These are phyloP conservation scores for Aegilops bicornis DNA, from an alignment of 176 grass and related monocot species.

Conservation along the genomic window DNA sequence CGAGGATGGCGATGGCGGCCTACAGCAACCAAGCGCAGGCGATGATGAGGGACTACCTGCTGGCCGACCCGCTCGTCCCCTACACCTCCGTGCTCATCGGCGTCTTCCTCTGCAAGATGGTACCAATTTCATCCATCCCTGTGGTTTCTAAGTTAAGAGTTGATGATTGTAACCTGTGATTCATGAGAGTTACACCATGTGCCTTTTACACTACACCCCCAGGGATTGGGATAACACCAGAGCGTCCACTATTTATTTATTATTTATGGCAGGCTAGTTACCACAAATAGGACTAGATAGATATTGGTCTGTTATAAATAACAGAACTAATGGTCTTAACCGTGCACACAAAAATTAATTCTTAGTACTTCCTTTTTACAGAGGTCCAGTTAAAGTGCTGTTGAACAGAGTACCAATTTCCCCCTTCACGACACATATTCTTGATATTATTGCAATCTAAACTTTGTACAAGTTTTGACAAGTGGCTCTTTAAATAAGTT, in stretches of 20 bases:
- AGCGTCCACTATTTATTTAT: neutral
- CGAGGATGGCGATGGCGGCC: constrained; percentile 43
- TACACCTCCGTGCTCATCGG: constrained; percentile 76
- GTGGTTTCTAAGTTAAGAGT: neutral
- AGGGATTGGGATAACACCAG: neutral
- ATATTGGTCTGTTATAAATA: neutral
- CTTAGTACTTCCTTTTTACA: neutral
- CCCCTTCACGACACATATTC: neutral
- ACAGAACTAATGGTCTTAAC: neutral
- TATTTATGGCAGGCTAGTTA: constrained; percentile 16
- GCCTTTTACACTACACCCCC: neutral
- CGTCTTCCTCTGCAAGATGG: constrained; percentile 87
- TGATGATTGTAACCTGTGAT: neutral
- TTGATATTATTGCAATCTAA: neutral
- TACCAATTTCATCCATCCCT: constrained; percentile 32
- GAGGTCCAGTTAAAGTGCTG: neutral
- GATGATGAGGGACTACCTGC: constrained; percentile 76
- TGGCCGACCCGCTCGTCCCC: constrained; percentile 64
- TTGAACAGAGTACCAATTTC: neutral
- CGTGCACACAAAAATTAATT: neutral
- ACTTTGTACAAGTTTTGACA: neutral
- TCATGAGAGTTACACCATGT: constrained; percentile 2
- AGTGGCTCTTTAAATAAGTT: neutral
- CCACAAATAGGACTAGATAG: neutral
- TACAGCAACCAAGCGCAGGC: constrained; percentile 73